These are phyloP conservation scores for Penicillium sp. DNA, from an alignment of 2,329 filamentous ascomycete species.

Conservation along the genomic window DNA sequence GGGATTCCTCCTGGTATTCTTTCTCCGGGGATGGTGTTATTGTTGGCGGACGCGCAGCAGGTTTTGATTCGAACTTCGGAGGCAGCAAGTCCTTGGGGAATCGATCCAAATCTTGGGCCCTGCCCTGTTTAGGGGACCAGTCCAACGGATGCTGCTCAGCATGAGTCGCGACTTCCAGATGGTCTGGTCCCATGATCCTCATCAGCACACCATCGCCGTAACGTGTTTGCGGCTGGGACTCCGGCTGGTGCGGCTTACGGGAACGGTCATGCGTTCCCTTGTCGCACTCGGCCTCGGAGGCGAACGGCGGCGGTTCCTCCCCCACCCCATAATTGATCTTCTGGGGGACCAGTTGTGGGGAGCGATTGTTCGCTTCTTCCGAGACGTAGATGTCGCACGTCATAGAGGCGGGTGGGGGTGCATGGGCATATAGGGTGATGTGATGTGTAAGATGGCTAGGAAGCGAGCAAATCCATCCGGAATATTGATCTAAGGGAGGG, in stretches of 20 bases:
- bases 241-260: constrained; percentile 36
- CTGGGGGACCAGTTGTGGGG: constrained; percentile 36
- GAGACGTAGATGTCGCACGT: constrained; percentile 42
- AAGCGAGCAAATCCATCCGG: neutral
- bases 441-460: constrained; percentile 1
- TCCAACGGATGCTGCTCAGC: constrained; percentile 56
- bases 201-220: constrained; percentile 65
- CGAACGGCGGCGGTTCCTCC: constrained; percentile 38
- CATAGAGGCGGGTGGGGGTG: constrained; percentile 26
- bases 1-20: neutral
- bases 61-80: neutral
- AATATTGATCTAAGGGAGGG: neutral
- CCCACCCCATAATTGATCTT: constrained; percentile 33
- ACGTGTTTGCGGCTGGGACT: constrained; percentile 47
- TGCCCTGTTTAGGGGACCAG: neutral
- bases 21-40: neutral
- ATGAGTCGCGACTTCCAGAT: constrained; percentile 62
- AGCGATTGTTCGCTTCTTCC: constrained; percentile 39
- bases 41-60: neutral
- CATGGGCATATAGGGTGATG: constrained; percentile 5
- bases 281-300: constrained; percentile 20
- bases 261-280: constrained; percentile 35
- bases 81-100: neutral
- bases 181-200: constrained; percentile 62
- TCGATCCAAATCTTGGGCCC: neutral